Evolutionary conservation across 169 alveolate species (phyloP).

Genomic region (Cryptosporidium xiaoi): DNA sequence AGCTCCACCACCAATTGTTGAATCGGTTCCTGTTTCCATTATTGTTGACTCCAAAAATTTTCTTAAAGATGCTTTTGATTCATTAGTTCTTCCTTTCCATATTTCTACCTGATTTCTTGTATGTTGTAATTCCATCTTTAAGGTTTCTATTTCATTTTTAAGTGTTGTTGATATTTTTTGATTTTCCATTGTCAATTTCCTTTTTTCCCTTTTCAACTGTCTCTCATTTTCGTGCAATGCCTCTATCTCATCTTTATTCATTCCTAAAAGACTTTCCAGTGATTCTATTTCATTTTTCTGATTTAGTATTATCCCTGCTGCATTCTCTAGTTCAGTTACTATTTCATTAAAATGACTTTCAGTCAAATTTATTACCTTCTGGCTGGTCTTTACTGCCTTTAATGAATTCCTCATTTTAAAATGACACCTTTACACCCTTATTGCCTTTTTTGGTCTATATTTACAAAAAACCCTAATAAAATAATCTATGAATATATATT

Average conservation of each 20-base stretch:
- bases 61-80: constrained; percentile 58
- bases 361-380: constrained; percentile 25
- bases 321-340: constrained; percentile 48
- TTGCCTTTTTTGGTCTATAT: neutral
- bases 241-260: constrained; percentile 30
- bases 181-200: constrained; percentile 36
- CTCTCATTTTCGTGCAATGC: constrained; percentile 21
- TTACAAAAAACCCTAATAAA: too few species aligned
- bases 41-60: constrained; percentile 71
- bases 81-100: constrained; percentile 62
- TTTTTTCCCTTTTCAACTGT: constrained; percentile 24
- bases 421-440: neutral
- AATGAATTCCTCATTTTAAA: constrained; percentile 14
- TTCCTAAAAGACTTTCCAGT: constrained; percentile 10
- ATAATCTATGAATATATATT: too few species aligned
- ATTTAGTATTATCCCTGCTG: constrained; percentile 33
- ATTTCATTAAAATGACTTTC: constrained; percentile 54
- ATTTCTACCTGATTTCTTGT: constrained; percentile 60
- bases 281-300: constrained; percentile 62
- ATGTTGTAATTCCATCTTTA: constrained; percentile 65
- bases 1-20: neutral
- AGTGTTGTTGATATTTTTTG: constrained; percentile 33
- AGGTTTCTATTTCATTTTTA: constrained; percentile 49
- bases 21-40: constrained; percentile 30
- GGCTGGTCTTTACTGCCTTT: constrained; percentile 14